These are phyloP conservation scores for Medicago truncatula DNA, from an alignment of 306 rosid genomes.

Conservation along the genomic window DNA sequence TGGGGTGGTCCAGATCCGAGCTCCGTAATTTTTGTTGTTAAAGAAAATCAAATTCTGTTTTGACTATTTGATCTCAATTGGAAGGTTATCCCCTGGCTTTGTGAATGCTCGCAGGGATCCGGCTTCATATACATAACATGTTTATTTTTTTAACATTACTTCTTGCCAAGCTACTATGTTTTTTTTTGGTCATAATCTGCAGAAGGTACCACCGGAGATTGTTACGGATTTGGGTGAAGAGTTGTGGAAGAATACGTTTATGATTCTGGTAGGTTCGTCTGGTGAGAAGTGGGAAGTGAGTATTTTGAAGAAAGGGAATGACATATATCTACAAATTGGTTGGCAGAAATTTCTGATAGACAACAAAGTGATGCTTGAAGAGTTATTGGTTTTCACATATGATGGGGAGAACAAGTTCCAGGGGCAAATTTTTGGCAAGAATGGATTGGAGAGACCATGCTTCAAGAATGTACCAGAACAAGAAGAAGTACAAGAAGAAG, in stretches of 20 bases:
- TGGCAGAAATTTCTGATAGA: conserved; percentile 39
- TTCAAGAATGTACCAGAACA: background rate
- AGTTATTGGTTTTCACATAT: conserved; percentile 39
- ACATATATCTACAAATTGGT: conserved; percentile 4
- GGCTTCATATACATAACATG: background rate
- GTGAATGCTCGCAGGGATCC: background rate
- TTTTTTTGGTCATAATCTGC: conserved; percentile 22
- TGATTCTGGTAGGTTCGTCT: conserved; percentile 28
- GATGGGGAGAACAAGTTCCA: conserved; percentile 10
- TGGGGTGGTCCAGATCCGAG: background rate
- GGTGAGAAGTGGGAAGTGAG: conserved; percentile 38
- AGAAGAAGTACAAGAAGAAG: background rate
- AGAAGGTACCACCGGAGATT: conserved; percentile 27
- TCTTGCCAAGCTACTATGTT: background rate
- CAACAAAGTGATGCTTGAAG: background rate
- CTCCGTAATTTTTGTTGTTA: background rate
- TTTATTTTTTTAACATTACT: background rate
- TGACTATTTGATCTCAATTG: background rate
- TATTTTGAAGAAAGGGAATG: conserved; percentile 29
- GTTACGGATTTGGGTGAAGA: conserved; percentile 26
- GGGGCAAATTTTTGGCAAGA: conserved; percentile 32
- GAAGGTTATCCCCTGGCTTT: background rate
- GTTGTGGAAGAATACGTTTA: background rate
- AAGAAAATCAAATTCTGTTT: no score
- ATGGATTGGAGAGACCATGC: conserved; percentile 35